phyloP scores from a whole-genome alignment of 768 basidiomycete species.

The Boletus sensibilis region DNA sequence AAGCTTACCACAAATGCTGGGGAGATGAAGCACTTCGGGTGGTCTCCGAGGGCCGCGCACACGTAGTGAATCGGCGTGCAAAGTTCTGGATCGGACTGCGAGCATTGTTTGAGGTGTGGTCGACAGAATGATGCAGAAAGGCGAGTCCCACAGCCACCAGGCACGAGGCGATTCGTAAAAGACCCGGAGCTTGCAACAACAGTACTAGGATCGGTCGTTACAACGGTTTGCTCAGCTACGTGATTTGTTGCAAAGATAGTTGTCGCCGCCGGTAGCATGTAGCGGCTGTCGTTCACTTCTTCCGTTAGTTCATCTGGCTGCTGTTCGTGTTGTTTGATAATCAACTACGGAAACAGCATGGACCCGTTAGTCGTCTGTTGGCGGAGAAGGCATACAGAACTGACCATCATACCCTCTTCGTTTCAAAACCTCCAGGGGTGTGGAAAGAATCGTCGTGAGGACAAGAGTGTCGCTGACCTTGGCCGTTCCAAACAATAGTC shows the following conservation, averaged over 20 bases:
- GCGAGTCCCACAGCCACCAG: not conserved
- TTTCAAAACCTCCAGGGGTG: conserved; percentile 51
- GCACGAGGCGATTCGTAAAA: too few species aligned
- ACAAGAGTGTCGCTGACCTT: conserved; percentile 70
- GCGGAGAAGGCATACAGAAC: not conserved
- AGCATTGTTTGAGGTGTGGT: not conserved
- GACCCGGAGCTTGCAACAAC: conserved; percentile 46
- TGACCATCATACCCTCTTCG: not conserved
- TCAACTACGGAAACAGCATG: conserved; percentile 42
- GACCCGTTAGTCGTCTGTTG: not conserved
- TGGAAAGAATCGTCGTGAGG: conserved; percentile 68
- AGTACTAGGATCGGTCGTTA: not conserved
- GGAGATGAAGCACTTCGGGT: not conserved
- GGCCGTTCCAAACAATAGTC: conserved; percentile 67
- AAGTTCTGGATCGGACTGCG: not conserved
- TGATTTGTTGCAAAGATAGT: not conserved
- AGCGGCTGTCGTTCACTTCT: conserved; percentile 65
- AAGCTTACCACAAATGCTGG: not conserved
- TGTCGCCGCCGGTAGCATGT: not conserved
- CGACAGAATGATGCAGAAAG: not conserved
- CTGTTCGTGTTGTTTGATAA: not conserved
- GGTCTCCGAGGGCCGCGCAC: not conserved
- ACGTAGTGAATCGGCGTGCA: not conserved
- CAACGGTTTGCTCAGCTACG: not conserved
- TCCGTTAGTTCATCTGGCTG: conserved; percentile 5